A percentile compares a stretch with the other conserved stretches of the same genome.
phyloP scores from a whole-genome alignment of 2,329 filamentous ascomycete genomes.

The Colletotrichum sp. region DNA sequence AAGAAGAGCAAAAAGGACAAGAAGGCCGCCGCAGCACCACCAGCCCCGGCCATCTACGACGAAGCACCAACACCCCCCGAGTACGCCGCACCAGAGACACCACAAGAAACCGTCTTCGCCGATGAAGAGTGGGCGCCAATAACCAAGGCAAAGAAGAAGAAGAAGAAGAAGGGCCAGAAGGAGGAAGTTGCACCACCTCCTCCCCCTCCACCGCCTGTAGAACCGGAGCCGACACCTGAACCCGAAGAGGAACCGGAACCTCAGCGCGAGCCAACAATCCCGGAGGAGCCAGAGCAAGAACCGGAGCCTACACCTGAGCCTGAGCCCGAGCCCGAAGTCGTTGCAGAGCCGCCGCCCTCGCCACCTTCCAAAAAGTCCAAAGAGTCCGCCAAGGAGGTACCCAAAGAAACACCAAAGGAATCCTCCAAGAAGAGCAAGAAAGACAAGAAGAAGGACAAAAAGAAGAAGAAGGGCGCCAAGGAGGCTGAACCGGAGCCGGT shows the following conservation, averaged over 20 bases:
- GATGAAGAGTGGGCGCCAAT: conserved; percentile 17
- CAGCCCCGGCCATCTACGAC: not conserved
- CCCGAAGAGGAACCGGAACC: not conserved
- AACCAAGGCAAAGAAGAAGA: conserved; percentile 18
- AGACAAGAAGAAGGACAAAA: conserved; percentile 22
- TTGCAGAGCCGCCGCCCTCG: not conserved
- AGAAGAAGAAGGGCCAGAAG: conserved; percentile 14
- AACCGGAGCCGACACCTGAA: not conserved
- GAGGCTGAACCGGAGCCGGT: not conserved
- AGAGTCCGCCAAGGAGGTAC: not conserved
- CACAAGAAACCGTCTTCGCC: not conserved
- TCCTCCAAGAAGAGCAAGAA: conserved; percentile 17
- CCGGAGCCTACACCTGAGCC: not conserved
- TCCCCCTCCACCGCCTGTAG: not conserved
- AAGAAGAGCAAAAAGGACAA: conserved; percentile 25
- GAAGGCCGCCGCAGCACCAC: not conserved
- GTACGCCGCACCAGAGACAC: not conserved
- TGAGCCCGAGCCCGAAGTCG: not conserved
- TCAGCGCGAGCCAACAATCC: not conserved
- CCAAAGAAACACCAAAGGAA: conserved; percentile 4
- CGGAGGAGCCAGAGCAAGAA: not conserved
- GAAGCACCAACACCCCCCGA: not conserved
- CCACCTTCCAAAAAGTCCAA: not conserved
- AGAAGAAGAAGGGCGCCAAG: conserved; percentile 20
- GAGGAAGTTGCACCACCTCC: not conserved